Base-by-base conservation (phyloP, 2,329 filamentous ascomycete species). In the Teratosphaeria pseudoeucalypti region DNA sequence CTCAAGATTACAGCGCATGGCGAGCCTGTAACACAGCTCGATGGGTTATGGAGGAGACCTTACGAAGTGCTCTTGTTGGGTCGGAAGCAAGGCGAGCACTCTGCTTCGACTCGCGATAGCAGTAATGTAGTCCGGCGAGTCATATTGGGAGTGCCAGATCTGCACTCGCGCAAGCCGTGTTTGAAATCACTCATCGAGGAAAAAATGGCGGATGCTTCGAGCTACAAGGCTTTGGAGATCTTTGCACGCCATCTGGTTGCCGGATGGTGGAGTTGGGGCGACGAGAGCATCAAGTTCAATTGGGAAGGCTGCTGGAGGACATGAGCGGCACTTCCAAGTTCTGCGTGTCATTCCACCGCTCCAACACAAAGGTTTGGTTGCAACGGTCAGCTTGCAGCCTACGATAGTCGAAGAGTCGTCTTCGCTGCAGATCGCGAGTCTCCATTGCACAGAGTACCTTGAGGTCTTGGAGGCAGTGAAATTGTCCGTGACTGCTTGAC, bases 141-240 rank as follows among this genome's bases (percentile, higher is more conserved):
- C 2, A 77, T 92, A 34, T 71, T 89, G 9, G 84, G 82, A 1
- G 87, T 89, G 26, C 87, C 88, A 1, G 89, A 92, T 69, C 65
- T 89, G 3, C 89, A 94, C 72, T 92, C 89, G 0, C 77, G 89
- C 55, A 94, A 94, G 70, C 89, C 89, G 3, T 89, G 85, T 67
- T 69, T 92, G 58, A 84, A 85, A 61, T 67, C 72, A 2, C 65
- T 89, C 26, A 81, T 90, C 55, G 78, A 81, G 58, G 74, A 78
- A 3, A 66, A 85, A n/a, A 67, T 89, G 32, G 76, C 76, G 2
- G 34, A 70, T 29, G 57, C 67, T 0, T 64, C 68, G 2, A 71
- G 76, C 2, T 86, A 84, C 65, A 68, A 70, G 16, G 87, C 81
- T 2, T 75, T 92, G n/a, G 89, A 94, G 72, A 77, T 92, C 1